These are phyloP conservation scores for Echeveria elegans DNA, from an alignment of 164 flowering plant genomes.

Conservation along the genomic window DNA sequence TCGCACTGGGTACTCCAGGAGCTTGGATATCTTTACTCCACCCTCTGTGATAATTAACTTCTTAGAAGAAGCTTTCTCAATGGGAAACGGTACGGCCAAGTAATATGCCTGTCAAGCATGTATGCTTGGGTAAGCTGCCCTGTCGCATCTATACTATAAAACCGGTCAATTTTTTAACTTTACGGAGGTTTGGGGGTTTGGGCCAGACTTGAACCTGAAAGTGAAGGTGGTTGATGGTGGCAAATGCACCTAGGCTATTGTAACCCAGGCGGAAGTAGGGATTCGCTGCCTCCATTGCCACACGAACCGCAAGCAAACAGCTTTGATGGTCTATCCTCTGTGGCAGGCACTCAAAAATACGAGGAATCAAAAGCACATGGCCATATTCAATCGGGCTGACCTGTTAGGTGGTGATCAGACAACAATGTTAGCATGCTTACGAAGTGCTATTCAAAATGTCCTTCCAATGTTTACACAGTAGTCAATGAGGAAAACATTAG, in stretches of 20 bases:
- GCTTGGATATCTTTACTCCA: conserved; percentile 37
- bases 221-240: too few relatives aligned
- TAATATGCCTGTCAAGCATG: conserved; percentile 35
- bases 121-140: background rate
- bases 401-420: conserved; percentile 18
- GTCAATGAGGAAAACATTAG: background rate
- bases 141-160: background rate
- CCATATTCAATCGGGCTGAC: conserved; percentile 70
- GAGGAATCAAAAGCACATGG: conserved; percentile 52
- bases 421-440: too few relatives aligned
- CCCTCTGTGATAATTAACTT: conserved; percentile 21
- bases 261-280: too few relatives aligned
- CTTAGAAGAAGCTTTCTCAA: conserved; percentile 54
- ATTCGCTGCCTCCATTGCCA: conserved; percentile 54
- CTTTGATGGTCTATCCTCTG: too few relatives aligned
- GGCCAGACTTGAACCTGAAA: background rate
- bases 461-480: too few relatives aligned
- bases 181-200: background rate
- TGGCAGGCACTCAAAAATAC: conserved; percentile 43
- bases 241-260: too few relatives aligned
- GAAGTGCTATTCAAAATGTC: too few relatives aligned
- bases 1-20: conserved; percentile 49
- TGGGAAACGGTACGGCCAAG: too few relatives aligned
- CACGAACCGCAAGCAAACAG: conserved; percentile 46
- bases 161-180: too few relatives aligned